phyloP scores from a whole-genome alignment of 2,329 filamentous ascomycete species.

The Aaosphaeria arxii region DNA sequence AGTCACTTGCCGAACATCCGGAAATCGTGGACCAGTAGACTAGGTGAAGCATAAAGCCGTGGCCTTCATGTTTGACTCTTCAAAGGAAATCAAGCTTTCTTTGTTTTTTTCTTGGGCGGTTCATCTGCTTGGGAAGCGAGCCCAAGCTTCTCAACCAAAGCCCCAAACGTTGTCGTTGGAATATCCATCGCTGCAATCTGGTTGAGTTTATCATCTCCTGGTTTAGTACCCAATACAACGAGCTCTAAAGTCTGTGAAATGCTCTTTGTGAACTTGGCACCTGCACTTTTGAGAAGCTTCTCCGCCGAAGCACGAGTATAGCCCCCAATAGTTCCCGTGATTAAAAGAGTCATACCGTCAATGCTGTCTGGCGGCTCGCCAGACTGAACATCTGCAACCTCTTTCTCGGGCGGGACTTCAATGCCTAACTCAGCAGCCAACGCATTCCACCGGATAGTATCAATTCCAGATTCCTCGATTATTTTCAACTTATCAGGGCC shows the following conservation, averaged over 20 bases:
- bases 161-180: slow-evolving; percentile 13
- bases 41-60: too few relatives aligned
- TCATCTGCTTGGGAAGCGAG: slow-evolving; percentile 5
- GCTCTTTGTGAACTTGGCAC: slow-evolving; percentile 14
- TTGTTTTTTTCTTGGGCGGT: slow-evolving; percentile 29
- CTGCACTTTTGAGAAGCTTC: slow-evolving; percentile 11
- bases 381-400: slow-evolving; percentile 9
- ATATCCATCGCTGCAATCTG: slow-evolving; percentile 12
- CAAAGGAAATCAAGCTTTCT: slow-evolving; percentile 11
- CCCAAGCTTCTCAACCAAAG: slow-evolving; percentile 40
- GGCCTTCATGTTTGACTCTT: too few relatives aligned
- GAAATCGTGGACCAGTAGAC: too few relatives aligned
- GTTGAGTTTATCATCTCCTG: slow-evolving; percentile 11
- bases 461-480: slow-evolving; percentile 14
- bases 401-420: slow-evolving; percentile 11
- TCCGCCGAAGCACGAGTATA: slow-evolving; percentile 12
- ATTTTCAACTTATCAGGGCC: slow-evolving; percentile 14
- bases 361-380: slow-evolving; percentile 15
- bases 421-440: slow-evolving; percentile 40
- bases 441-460: slow-evolving; percentile 15
- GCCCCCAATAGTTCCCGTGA: slow-evolving; percentile 42
- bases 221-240: slow-evolving; percentile 13
- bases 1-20: too few relatives aligned
- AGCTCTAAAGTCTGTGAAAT: slow-evolving; percentile 18
- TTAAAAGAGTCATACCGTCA: slow-evolving; percentile 22